Base-by-base conservation (phyloP, 2,329 filamentous ascomycete species). In the Helicocarpus griseus region DNA sequence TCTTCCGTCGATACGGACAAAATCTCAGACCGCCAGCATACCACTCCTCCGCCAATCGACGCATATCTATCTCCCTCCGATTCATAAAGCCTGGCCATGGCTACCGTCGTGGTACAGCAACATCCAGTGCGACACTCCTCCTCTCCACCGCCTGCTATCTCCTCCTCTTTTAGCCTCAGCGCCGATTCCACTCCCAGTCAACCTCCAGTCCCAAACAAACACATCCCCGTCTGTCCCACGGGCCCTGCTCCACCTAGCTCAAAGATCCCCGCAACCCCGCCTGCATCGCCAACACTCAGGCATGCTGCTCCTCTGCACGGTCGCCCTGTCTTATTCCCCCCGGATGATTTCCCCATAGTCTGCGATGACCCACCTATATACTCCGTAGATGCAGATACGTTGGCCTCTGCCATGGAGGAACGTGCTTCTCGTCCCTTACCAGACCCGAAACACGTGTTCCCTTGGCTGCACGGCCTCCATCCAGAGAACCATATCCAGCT, bases 381-480 rank as follows among this genome's bases (percentile, higher is more conserved):
- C 68, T 80, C 83, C 40, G 82, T 97, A 59, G 79, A 82, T 62
- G 81, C 85, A 28, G 73, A 75, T 38, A 79, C 80, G 26, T 76
- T 96, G 40, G 81, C 82, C 9, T 76, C 81, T 43, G 89, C 91
- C 1, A 65, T 97, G 31, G 82, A 94, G 57, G 81, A 90, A 61
- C 73, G 82, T 53, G 80, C 91, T 2, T 79, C 82, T 2, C 89
- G 95, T 62, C 85, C 89, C 1, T 75, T 97, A 22, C 91, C 93
- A 5, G 83, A 91, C 51, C 83, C 93, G 0, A 80, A 85, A n/a
- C 77, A 83, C 54, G 87, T 97, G 55, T 98, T 97, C 63, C 93
- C 93, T 2, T 98, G 93, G 93, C 76, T 96, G 22, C 93, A 98
- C 70, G 93, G 93, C 22, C 73, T 97, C 38, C 90, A 97, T 63